phyloP scores from a whole-genome alignment of 2,329 filamentous ascomycete genomes.

The Aspergillus sp. region DNA sequence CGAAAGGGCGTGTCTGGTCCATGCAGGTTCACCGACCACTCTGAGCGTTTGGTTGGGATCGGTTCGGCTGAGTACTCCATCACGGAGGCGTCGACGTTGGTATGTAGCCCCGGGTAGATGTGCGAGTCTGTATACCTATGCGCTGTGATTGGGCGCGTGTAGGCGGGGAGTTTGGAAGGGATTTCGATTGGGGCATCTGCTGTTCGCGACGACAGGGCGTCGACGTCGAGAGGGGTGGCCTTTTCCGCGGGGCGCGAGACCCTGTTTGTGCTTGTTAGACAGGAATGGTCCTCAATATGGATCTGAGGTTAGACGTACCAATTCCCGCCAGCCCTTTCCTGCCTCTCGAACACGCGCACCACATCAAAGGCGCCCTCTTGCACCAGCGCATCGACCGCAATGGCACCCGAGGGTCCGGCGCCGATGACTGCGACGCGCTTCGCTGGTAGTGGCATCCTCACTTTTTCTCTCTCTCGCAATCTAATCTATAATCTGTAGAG shows the following conservation, averaged over 20 bases:
- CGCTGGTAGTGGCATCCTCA: conserved; percentile 20
- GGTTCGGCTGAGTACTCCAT: conserved; percentile 66
- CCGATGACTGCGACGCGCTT: conserved; percentile 63
- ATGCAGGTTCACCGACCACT: conserved; percentile 53
- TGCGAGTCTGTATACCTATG: conserved; percentile 62
- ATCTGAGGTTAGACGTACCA: conserved; percentile 52
- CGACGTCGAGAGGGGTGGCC: conserved; percentile 51
- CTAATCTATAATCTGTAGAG: neutral
- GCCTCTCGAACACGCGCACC: conserved; percentile 66
- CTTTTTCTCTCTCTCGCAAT: neutral
- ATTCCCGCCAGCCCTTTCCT: conserved; percentile 63
- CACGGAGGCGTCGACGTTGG: conserved; percentile 62
- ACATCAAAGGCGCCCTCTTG: conserved; percentile 63
- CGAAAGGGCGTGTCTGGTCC: conserved; percentile 65
- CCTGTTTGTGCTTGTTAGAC: conserved; percentile 23
- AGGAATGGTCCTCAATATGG: too few species aligned
- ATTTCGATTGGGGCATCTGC: conserved; percentile 56
- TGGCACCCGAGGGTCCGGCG: conserved; percentile 64
- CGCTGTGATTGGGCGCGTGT: conserved; percentile 47
- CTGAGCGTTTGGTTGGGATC: conserved; percentile 52
- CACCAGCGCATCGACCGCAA: conserved; percentile 63
- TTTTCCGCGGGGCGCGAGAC: conserved; percentile 40
- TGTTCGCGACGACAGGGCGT: conserved; percentile 52
- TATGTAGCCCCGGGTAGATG: conserved; percentile 67
- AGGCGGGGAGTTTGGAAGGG: conserved; percentile 54